Evolutionary conservation across 2,329 filamentous ascomycete genomes (phyloP).

Genomic region (Coccinonectria pachysandricola): DNA sequence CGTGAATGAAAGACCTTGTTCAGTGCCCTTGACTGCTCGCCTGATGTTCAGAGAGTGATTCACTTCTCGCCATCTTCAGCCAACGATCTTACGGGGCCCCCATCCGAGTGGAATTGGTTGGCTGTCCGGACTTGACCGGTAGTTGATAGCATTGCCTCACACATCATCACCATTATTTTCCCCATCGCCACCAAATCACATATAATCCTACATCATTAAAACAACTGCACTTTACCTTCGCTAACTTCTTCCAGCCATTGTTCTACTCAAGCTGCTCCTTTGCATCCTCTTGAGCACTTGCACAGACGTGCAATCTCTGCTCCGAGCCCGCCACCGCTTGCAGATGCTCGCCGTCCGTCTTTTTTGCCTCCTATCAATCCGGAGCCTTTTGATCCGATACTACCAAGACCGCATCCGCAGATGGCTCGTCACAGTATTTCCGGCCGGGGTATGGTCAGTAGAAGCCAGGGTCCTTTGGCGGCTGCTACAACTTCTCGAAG

Average conservation of each 20-base stretch:
- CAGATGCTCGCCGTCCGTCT: constrained; percentile 10
- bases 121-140: too few relatives aligned
- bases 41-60: too few relatives aligned
- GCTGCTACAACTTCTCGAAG: constrained; percentile 8
- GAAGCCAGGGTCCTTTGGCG: constrained; percentile 7
- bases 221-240: neutral
- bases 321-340: constrained; percentile 29
- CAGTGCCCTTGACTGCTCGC: too few relatives aligned
- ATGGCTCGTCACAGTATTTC: too few relatives aligned
- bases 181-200: neutral
- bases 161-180: too few relatives aligned
- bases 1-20: too few relatives aligned
- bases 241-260: constrained; percentile 4
- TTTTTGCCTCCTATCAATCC: constrained; percentile 11
- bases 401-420: constrained; percentile 7
- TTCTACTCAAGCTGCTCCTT: constrained; percentile 2
- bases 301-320: constrained; percentile 43
- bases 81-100: too few relatives aligned
- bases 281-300: constrained; percentile 17
- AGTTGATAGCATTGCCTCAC: too few relatives aligned
- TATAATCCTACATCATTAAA: neutral
- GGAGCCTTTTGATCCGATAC: constrained; percentile 8
- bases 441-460: constrained; percentile 6
- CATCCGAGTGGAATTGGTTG: too few relatives aligned
- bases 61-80: too few relatives aligned